Base-by-base conservation (phyloP, 2,329 filamentous ascomycete genomes). In the Zalaria obscura region DNA sequence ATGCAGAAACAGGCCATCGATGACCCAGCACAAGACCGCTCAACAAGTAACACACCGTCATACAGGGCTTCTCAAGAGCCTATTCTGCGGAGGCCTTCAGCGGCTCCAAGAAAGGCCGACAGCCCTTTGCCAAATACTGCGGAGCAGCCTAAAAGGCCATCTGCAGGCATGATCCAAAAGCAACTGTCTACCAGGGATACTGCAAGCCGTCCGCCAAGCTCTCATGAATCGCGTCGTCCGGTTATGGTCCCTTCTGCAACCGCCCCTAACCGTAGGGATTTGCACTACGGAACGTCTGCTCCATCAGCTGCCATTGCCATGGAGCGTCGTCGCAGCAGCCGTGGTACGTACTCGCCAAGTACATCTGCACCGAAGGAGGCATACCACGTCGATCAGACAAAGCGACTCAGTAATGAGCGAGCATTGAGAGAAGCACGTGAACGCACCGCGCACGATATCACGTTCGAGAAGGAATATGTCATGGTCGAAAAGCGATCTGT, bases 401-500 rank as follows among this genome's bases (percentile, higher is more conserved):
- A n/a, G n/a, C 29, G 29, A 7, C n/a, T 32, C 7, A 32, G 29
- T 32, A 32, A 32, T n/a, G 65, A 67, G 47, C 53, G 59, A 5
- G 8, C n/a, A 1, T n/a, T 40, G 7, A 28, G 36, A 11, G 38
- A 46, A 5, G 71, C 71, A 39, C 68, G 69, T 34, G 78, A 82
- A 48, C 70, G 72, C 36, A 82, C 80, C 3, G 86, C 84, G 3
- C 84, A 93, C 52, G 89, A 96, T 48, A 78, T 93, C 38, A 83
- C 83, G 1, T 83, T 93, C 52, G 88, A 94, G 57, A 78, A 89
- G 49, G 91, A 96, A 50, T 98, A 96, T 53, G 89, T 98, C 18
- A 72, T 96, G 26, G 85, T 98, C 8, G 91, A 98, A 65, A 94
- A 95, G 66, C 79, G 82, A 49, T 83, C 87, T 18, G 88, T 98